Base-by-base conservation (phyloP, 2,329 filamentous ascomycete genomes). In the Fusarium metavorans region DNA sequence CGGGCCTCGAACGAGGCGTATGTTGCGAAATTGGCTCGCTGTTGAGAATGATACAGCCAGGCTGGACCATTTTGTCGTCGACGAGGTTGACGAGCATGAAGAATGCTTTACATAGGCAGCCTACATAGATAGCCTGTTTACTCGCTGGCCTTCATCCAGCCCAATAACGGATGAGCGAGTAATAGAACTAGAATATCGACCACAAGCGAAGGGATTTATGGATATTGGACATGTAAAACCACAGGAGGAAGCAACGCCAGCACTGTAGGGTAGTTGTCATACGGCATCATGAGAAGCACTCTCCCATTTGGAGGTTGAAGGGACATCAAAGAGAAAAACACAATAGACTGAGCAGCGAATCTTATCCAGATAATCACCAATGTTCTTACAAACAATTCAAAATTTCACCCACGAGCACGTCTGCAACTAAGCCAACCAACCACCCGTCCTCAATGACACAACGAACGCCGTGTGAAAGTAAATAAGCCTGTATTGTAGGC, bases 1-100 rank as follows among this genome's bases (percentile, higher is more conserved):
- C 78, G 82, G 80, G 81, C 80, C 43, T 48, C 43, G 43, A 48
- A 48, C 25, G 43, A 48, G 43, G 43, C 43, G 23, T 48, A 27
- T 25, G 23, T 48, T 48, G 23, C 2, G 8, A 25, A 45, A 25
- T 1, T 16, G 1, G 14, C 9, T 25, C 23, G 43, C 14, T 16
- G 8, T 48, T 48, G 23, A 16, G 5, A 4, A 18, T 25, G 1
- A 48, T 48, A 48, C 8, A 48, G 43, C 14, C 7, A 25, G 5
- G 8, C 14, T 16, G 11, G 2, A 25, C 5, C 2, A 25, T 25
- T 25, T 48, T 25, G 14, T 16, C 7, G 43, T 3, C 14, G 4
- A 13, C 13, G 6, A 23, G 20, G 13, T 23, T 20, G 20, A 20
- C 20, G 20, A 20, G 20, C 20, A 20, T 20, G 20, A 20, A 20